These are phyloP conservation scores for Vaccinium myrtillus DNA, from an alignment of 148 eudicot species.

Conservation along the genomic window DNA sequence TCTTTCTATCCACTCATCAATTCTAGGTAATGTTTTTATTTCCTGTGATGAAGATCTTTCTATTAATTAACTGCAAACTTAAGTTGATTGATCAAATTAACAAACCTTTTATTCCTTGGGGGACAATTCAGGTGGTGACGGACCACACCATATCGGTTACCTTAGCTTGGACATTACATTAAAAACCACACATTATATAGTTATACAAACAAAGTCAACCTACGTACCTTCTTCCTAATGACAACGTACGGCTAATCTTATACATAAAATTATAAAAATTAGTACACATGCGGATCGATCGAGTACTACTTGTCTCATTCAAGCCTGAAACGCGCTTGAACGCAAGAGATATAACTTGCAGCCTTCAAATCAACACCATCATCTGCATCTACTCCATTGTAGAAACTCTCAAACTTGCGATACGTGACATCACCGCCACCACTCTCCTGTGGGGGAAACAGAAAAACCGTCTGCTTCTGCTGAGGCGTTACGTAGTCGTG, in stretches of 20 bases:
- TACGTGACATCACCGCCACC: conserved; percentile 9
- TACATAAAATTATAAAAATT: background rate
- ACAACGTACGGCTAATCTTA: background rate
- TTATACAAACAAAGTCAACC: background rate
- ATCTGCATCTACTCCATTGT: conserved; percentile 30
- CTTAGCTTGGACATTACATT: no score
- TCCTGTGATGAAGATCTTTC: no score
- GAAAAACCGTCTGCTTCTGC: conserved; percentile 26
- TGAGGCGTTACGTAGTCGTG: conserved; percentile 36
- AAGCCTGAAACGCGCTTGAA: conserved; percentile 54
- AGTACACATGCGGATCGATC: background rate
- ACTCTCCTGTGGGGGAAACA: conserved; percentile 15
- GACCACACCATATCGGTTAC: no score
- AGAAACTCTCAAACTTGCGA: conserved; percentile 27
- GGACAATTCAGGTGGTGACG: no score
- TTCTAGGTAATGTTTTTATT: no score
- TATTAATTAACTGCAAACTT: no score
- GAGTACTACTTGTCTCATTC: conserved; percentile 21
- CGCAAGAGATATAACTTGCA: conserved; percentile 51
- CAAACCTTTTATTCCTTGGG: no score
- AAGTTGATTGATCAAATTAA: no score
- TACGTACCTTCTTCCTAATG: background rate
- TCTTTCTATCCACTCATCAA: no score
- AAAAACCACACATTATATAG: background rate
- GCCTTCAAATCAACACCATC: conserved; percentile 63